Evolutionary conservation across 306 rosid species (phyloP), one percentile per base, ranked within the genome.

Genomic region (Urtica urens): DNA sequence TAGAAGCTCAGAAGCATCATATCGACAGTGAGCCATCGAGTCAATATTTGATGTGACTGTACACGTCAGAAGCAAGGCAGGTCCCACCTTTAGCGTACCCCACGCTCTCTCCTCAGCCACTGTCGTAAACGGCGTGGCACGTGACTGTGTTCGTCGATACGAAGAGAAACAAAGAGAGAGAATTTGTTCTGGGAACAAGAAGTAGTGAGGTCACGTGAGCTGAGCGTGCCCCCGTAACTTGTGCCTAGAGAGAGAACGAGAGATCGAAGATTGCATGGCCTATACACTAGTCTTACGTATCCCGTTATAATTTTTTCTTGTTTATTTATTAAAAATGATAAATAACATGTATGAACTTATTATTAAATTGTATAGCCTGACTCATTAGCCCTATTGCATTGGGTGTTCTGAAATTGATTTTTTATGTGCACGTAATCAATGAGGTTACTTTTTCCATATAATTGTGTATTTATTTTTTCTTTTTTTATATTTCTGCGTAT

Each of bases 181-280:
- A 18, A 17, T 42, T 17, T 4, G 22, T 5, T 19, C 15, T 1
- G 48, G 49, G 39, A 27, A 10, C 16, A 41, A 41, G 38, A 2
- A 51, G n/a, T 29, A 39, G 48, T 16, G 35, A 41, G 49, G 54
- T 60, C 71, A 72, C 67, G 78, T 67, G 74, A 67, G 71, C 23
- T 21, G 39, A 8, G 65, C 53, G 11, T 60, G 65, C 59, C 43
- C n/a, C 41, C 51, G 71, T 54, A 59, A 68, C 62, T 73, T 63
- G 72, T 63, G 75, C 59, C 72, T 59, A 65, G 16, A 1, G 37
- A n/a, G 37, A 8, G 7, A 31, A 13, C 13, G 37, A 31, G 1
- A 7, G 2, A 13, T 25, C 46, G n/a, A 31, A 57, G 46, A 38
- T 19, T 33, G 13, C 7, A 9, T 23, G 47, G 26, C 38, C 24